phyloP scores from a whole-genome alignment of 768 basidiomycete species.

The Auricularia cornea region DNA sequence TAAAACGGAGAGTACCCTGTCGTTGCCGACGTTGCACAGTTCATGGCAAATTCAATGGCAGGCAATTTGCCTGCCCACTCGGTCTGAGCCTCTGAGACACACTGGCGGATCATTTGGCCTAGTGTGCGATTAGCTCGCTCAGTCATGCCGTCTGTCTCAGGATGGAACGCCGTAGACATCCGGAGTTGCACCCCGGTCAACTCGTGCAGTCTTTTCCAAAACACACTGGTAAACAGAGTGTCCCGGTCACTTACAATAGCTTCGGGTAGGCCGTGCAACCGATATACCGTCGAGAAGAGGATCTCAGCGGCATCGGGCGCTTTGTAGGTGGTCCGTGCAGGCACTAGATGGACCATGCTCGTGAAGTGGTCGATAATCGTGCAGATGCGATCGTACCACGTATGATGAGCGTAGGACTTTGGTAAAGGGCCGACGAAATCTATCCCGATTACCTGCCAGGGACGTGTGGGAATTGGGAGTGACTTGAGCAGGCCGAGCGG shows the following conservation, averaged over 20 bases:
- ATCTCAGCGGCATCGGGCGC: conserved; percentile 29
- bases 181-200: conserved; percentile 8
- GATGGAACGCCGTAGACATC: conserved; percentile 36
- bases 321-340: conserved; percentile 20
- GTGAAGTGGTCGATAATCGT: conserved; percentile 19
- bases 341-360: conserved; percentile 20
- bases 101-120: conserved; percentile 1
- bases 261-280: conserved; percentile 30
- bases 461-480: no score
- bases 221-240: conserved; percentile 32
- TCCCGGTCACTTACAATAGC: conserved; percentile 36
- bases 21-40: conserved; percentile 10
- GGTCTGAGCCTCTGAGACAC: not conserved
- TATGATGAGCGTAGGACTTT: not conserved
- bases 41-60: conserved; percentile 13
- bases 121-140: conserved; percentile 18
- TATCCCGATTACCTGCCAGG: conserved; percentile 20
- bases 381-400: conserved; percentile 7
- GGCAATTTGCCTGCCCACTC: conserved; percentile 10
- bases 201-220: conserved; percentile 10
- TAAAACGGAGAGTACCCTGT: conserved; percentile 16
- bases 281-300: conserved; percentile 27
- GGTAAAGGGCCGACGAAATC: conserved; percentile 14
- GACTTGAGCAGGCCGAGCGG: no score
- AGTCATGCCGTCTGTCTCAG: conserved; percentile 33